Evolutionary conservation across 345 rosid genomes (phyloP).

Genomic region (Viola odorata): DNA sequence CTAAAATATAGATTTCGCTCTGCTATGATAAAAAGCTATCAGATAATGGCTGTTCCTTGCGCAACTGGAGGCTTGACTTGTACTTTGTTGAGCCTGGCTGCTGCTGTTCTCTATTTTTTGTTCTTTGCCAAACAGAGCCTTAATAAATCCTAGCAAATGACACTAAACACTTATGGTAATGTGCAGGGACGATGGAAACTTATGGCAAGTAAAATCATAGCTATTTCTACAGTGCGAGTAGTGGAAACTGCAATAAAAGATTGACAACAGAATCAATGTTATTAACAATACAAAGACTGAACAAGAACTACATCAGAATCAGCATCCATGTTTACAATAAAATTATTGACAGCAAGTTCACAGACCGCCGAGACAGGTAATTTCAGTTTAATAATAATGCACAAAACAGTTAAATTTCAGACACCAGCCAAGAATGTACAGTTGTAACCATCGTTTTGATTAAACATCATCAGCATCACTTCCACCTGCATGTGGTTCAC

Average conservation of each 20-base stretch:
- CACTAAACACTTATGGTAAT: too few relatives aligned
- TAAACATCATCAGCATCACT: conserved; percentile 93
- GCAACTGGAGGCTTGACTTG: too few relatives aligned
- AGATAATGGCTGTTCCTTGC: too few relatives aligned
- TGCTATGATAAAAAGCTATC: too few relatives aligned
- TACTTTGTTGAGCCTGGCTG: too few relatives aligned
- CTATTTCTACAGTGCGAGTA: too few relatives aligned
- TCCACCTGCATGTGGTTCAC: conserved; percentile 66
- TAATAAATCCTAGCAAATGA: too few relatives aligned
- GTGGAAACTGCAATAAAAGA: conserved; percentile 7
- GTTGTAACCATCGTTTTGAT: conserved; percentile 19
- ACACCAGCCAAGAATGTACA: conserved; percentile 43
- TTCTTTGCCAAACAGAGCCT: too few relatives aligned
- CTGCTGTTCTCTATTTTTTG: too few relatives aligned
- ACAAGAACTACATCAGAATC: conserved; percentile 17
- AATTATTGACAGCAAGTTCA: conserved; percentile 22
- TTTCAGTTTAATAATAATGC: conserved; percentile 11
- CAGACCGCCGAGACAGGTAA: conserved; percentile 17
- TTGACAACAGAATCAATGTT: conserved; percentile 12
- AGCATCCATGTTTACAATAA: conserved; percentile 22
- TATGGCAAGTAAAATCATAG: too few relatives aligned
- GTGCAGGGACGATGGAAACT: too few relatives aligned
- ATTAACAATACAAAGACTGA: conserved; percentile 6
- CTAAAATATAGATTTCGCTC: too few relatives aligned
- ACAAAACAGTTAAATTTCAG: conserved; percentile 24